These are phyloP conservation scores for Pholiota adiposa DNA, from an alignment of 1,284 basidiomycete species.

Conservation along the genomic window DNA sequence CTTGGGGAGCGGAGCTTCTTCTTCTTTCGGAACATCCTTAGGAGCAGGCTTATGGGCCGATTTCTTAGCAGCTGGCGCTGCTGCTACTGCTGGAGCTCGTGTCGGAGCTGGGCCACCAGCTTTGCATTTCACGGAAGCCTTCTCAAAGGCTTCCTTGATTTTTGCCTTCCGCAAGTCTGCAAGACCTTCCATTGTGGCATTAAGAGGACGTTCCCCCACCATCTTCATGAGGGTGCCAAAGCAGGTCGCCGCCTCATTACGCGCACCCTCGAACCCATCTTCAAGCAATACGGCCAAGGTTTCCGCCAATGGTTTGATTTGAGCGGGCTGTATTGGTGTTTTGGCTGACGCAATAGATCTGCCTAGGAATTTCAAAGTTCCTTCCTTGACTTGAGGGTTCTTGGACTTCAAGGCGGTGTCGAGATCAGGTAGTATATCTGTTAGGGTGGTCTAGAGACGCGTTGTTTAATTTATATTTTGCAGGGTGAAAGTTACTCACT, in stretches of 20 bases:
- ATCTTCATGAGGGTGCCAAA: constrained; percentile 97
- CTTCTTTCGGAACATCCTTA: constrained; percentile 30
- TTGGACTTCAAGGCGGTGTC: constrained; percentile 83
- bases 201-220: constrained; percentile 92
- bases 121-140: constrained; percentile 87
- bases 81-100: constrained; percentile 43
- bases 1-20: constrained; percentile 24
- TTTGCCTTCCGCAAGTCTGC: constrained; percentile 92
- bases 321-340: constrained; percentile 70
- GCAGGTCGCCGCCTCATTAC: constrained; percentile 87
- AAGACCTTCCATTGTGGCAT: constrained; percentile 85
- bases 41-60: constrained; percentile 30
- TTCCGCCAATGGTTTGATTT: constrained; percentile 88
- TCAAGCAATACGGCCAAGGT: constrained; percentile 79
- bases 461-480: constrained; percentile 18
- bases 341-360: constrained; percentile 79
- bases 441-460: constrained; percentile 67
- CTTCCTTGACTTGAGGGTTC: constrained; percentile 97
- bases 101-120: constrained; percentile 54
- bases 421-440: constrained; percentile 87
- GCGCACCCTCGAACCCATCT: constrained; percentile 90
- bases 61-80: constrained; percentile 19
- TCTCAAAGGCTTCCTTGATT: constrained; percentile 93
- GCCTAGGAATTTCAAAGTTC: constrained; percentile 87
- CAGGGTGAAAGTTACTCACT: constrained; percentile 58